These are phyloP conservation scores for Rutstroemia sp. DNA, from an alignment of 2,329 filamentous ascomycete genomes.

Conservation along the genomic window DNA sequence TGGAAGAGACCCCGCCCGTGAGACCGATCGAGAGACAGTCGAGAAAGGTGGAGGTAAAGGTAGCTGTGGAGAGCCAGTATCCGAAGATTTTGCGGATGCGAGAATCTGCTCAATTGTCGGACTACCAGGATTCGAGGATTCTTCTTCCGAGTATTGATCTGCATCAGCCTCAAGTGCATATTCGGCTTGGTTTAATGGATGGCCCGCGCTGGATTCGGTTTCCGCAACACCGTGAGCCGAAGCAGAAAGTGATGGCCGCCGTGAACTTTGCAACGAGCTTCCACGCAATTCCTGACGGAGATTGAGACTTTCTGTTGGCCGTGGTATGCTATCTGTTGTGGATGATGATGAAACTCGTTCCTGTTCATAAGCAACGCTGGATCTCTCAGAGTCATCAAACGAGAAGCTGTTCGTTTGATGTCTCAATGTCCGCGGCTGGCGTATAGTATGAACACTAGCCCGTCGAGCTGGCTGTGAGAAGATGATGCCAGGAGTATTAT, in stretches of 20 bases:
- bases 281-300: conserved; percentile 24
- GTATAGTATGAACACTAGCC: conserved; percentile 9
- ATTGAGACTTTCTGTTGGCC: conserved; percentile 13
- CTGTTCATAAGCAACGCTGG: conserved; percentile 27
- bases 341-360: conserved; percentile 19
- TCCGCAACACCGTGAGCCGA: neutral
- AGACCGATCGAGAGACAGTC: conserved; percentile 18
- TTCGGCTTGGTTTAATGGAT: neutral
- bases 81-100: neutral
- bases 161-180: neutral
- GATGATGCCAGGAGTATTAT: conserved; percentile 25
- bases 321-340: conserved; percentile 14
- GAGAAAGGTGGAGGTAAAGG: conserved; percentile 28
- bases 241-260: conserved; percentile 9
- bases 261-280: conserved; percentile 21
- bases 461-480: conserved; percentile 27
- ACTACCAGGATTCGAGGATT: neutral
- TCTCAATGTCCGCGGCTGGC: conserved; percentile 22
- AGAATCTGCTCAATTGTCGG: neutral
- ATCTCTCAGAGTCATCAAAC: conserved; percentile 28
- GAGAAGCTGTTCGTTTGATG: conserved; percentile 32
- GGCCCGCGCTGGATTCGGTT: neutral
- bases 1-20: conserved; percentile 17
- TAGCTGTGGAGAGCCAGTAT: conserved; percentile 12
- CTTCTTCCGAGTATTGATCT: neutral